phyloP scores from a whole-genome alignment of 179 eudicot genomes.

The Drosera spatulata region DNA sequence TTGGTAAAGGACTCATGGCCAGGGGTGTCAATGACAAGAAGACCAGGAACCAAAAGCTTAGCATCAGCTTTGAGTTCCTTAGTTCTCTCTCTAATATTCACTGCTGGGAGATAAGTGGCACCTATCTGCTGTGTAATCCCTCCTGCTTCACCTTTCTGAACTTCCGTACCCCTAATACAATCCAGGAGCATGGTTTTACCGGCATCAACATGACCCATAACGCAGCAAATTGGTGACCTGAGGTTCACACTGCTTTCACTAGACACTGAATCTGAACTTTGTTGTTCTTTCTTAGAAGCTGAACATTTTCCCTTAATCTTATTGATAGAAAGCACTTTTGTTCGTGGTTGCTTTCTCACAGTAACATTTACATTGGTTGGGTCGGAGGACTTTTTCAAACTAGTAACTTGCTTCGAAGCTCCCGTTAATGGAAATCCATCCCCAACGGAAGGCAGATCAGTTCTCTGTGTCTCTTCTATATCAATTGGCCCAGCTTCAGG shows the following conservation, averaged over 20 bases:
- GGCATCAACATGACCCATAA: conserved; percentile 98
- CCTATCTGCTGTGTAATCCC: conserved; percentile 97
- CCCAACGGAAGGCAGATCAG: conserved; percentile 10
- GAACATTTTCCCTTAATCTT: conserved; percentile 28
- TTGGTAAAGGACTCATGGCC: conserved; percentile 88
- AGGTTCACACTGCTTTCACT: conserved; percentile 30
- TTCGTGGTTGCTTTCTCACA: conserved; percentile 17
- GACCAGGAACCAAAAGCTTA: conserved; percentile 75
- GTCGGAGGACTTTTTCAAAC: conserved; percentile 16
- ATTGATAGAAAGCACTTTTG: conserved; percentile 17
- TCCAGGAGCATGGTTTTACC: conserved; percentile 93
- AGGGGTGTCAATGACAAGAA: conserved; percentile 89
- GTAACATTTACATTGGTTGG: conserved; percentile 16
- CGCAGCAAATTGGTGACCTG: conserved; percentile 93
- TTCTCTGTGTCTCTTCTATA: conserved; percentile 31
- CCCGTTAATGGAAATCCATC: conserved; percentile 13
- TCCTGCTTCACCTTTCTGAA: conserved; percentile 98
- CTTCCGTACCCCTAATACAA: conserved; percentile 88
- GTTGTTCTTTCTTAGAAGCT: conserved; percentile 18
- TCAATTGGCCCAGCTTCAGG: conserved; percentile 31
- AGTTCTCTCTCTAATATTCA: conserved; percentile 80
- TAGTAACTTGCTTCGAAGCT: conserved; percentile 9
- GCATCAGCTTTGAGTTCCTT: conserved; percentile 94
- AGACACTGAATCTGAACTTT: conserved; percentile 14
- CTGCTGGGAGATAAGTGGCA: conserved; percentile 94